Percentiles rank a stretch among this genome's conserved stretches.
Evolutionary conservation across 2,329 filamentous ascomycete species (phyloP).

Genomic region (Colletotrichum simmondsii): DNA sequence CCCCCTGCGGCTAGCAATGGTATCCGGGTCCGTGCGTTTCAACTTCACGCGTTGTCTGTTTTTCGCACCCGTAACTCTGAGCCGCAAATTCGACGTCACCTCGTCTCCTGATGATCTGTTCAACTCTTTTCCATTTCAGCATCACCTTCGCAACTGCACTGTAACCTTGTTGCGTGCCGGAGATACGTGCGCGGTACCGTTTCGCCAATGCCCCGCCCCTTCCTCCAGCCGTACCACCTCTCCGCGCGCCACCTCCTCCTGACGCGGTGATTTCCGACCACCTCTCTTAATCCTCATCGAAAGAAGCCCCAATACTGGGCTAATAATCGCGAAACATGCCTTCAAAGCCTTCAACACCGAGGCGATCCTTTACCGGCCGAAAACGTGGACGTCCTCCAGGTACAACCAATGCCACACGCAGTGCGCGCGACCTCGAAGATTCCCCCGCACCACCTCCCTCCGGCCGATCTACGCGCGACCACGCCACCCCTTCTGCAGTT

Average conservation of each 20-base stretch:
- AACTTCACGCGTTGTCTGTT: conserved; percentile 56
- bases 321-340: conserved; percentile 40
- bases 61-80: conserved; percentile 44
- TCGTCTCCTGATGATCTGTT: conserved; percentile 40
- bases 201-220: conserved; percentile 36
- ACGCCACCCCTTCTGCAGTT: conserved; percentile 18
- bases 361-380: conserved; percentile 54
- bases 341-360: conserved; percentile 49
- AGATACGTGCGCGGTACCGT: conserved; percentile 31
- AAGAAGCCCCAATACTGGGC: conserved; percentile 9
- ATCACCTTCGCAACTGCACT: conserved; percentile 30
- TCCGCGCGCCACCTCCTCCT: conserved; percentile 37
- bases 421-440: conserved; percentile 48
- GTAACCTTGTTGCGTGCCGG: conserved; percentile 35
- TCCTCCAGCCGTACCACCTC: conserved; percentile 33
- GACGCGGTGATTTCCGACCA: conserved; percentile 38
- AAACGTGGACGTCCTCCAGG: conserved; percentile 60
- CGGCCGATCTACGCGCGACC: conserved; percentile 47
- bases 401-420: conserved; percentile 53
- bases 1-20: conserved; percentile 32
- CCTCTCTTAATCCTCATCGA: conserved; percentile 24
- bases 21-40: conserved; percentile 43
- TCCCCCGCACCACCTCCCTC: conserved; percentile 44
- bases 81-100: conserved; percentile 48
- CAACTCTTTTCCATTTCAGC: conserved; percentile 25